Conservation (phyloP, 352 stramenopile species). For the Pythium aristosporum region DNA sequence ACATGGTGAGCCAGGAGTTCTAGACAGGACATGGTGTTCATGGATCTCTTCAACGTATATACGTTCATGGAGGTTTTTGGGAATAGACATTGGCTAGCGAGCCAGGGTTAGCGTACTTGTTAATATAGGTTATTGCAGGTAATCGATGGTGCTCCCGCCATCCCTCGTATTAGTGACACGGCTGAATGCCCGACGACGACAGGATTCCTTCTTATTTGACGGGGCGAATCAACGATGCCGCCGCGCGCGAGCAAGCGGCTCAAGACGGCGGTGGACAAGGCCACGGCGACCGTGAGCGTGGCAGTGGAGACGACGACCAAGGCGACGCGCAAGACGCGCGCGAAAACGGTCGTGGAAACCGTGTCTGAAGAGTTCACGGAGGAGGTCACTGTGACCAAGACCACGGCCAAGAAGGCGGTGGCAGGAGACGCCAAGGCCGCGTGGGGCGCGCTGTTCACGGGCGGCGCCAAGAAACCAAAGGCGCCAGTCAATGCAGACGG, state of each 20-base stretch:
- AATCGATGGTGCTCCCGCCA: background rate
- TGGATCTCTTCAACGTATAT: background rate
- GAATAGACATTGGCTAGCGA: too few relatives aligned
- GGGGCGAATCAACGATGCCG: conserved; percentile 8
- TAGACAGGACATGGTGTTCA: conserved; percentile 21
- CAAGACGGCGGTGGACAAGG: conserved; percentile 26
- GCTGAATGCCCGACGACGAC: background rate
- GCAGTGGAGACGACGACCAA: conserved; percentile 4
- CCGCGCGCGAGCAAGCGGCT: conserved; percentile 28
- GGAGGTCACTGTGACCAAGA: conserved; percentile 6
- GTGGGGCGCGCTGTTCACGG: conserved; percentile 29
- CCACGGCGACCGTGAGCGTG: conserved; percentile 1
- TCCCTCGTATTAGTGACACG: background rate
- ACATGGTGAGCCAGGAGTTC: conserved; percentile 57
- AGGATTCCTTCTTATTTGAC: background rate
- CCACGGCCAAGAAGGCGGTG: conserved; percentile 4
- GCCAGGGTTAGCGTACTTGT: too few relatives aligned
- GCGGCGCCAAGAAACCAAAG: conserved; percentile 14
- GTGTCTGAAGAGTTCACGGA: background rate
- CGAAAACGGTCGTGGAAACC: background rate
- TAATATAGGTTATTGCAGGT: background rate
- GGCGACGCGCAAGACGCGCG: background rate
- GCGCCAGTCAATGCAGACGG: background rate
- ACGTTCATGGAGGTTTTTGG: background rate
- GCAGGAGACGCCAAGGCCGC: conserved; percentile 15